Conservation (phyloP, 164 flowering plant species). For the Kalanchoe fedtschenkoi region DNA sequence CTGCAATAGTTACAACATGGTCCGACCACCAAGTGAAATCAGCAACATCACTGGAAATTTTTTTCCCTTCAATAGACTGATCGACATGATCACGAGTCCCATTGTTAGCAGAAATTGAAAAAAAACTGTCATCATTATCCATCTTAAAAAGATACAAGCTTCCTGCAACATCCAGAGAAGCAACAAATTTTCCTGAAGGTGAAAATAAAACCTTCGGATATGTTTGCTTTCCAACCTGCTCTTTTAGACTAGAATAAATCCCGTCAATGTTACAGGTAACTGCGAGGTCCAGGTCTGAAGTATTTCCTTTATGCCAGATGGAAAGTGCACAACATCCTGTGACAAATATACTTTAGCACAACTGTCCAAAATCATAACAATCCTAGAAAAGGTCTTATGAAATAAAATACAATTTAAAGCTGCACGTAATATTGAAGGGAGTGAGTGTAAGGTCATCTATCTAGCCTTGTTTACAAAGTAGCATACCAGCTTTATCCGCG, state of each 20-base stretch:
- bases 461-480: background rate
- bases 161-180: conserved; percentile 61
- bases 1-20: conserved; percentile 42
- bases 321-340: conserved; percentile 59
- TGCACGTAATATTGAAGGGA: background rate
- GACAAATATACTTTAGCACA: background rate
- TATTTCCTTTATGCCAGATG: conserved; percentile 46
- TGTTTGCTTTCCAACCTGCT: conserved; percentile 24
- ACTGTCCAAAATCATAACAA: background rate
- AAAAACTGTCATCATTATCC: conserved; percentile 28
- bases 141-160: conserved; percentile 44
- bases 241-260: conserved; percentile 33
- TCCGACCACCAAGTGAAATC: conserved; percentile 99
- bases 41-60: conserved; percentile 23
- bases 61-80: conserved; percentile 11
- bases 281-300: conserved; percentile 33
- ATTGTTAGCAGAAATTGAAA: conserved; percentile 21
- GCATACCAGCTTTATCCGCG: conserved; percentile 33
- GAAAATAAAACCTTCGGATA: conserved; percentile 71
- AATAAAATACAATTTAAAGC: background rate
- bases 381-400: background rate
- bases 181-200: conserved; percentile 48
- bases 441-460: background rate
- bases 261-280: conserved; percentile 51
- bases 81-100: conserved; percentile 13